Evolutionary conservation across 805 yeast species (phyloP).

Genomic region (Wickerhamiella musiphila): DNA sequence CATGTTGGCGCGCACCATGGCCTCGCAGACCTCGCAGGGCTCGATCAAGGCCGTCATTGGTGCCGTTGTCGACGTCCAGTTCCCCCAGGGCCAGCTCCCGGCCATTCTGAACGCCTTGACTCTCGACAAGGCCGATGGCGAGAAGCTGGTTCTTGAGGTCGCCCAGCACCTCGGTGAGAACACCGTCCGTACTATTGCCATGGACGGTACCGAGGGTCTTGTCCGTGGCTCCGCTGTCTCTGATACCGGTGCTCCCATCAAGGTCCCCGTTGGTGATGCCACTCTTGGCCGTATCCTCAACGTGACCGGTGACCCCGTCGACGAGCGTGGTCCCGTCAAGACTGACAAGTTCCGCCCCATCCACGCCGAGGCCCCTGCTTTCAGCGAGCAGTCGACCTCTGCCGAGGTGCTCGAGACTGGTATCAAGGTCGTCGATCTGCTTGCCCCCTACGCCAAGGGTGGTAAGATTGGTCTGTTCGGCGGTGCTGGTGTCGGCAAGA

Average conservation of each 20-base stretch:
- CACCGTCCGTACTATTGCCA: constrained; percentile 99
- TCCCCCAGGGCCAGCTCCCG: constrained; percentile 93
- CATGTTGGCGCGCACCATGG: constrained; percentile 14
- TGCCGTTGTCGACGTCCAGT: constrained; percentile 55
- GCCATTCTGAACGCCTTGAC: constrained; percentile 94
- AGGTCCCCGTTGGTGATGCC: constrained; percentile 98
- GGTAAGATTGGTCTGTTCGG: constrained; percentile 99
- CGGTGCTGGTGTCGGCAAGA: constrained; percentile 99
- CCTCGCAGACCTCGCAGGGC: constrained; percentile 13
- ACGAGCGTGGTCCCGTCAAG: constrained; percentile 97
- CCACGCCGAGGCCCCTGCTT: constrained; percentile 95
- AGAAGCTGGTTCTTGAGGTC: constrained; percentile 82
- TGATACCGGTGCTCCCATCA: constrained; percentile 97
- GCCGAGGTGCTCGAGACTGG: constrained; percentile 99
- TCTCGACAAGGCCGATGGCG: constrained; percentile 59
- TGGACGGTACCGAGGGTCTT: constrained; percentile 99
- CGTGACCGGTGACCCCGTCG: constrained; percentile 98
- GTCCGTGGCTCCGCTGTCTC: constrained; percentile 85
- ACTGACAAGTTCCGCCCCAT: constrained; percentile 89
- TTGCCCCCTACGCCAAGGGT: constrained; percentile 99
- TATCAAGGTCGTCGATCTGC: constrained; percentile 97
- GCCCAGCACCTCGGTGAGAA: constrained; percentile 99
- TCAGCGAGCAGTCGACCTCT: constrained; percentile 90
- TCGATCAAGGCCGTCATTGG: constrained; percentile 18
- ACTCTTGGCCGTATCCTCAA: constrained; percentile 97